Conservation (phyloP, 352 stramenopile genomes). For the Phytophthora pseudosyringae region DNA sequence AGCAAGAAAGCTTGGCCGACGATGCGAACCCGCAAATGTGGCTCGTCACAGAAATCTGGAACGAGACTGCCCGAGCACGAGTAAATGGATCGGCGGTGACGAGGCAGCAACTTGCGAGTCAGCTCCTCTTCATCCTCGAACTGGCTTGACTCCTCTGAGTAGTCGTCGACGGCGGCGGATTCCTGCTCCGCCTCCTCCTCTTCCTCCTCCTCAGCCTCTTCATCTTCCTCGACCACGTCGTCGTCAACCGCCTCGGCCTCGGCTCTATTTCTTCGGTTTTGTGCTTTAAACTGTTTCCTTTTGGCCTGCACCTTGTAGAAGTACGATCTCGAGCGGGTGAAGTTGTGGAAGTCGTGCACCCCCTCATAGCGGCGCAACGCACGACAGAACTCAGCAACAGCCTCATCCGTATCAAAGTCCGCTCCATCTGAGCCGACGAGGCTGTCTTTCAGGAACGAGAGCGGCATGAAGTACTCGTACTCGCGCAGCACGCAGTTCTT, state of each 20-base stretch:
- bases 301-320: conserved; percentile 81
- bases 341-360: conserved; percentile 93
- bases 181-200: conserved; percentile 27
- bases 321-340: conserved; percentile 80
- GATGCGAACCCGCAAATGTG: conserved; percentile 80
- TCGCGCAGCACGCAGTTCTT: conserved; percentile 88
- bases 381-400: conserved; percentile 52
- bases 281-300: conserved; percentile 29
- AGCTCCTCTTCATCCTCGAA: conserved; percentile 47
- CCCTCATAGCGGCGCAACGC: conserved; percentile 78
- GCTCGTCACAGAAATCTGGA: conserved; percentile 60
- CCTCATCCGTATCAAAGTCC: conserved; percentile 47
- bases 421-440: conserved; percentile 28
- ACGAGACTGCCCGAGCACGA: conserved; percentile 73
- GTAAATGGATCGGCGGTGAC: conserved; percentile 82
- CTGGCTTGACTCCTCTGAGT: conserved; percentile 37
- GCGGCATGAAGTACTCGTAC: conserved; percentile 93
- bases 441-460: conserved; percentile 72
- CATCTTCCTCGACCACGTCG: conserved; percentile 7
- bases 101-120: conserved; percentile 61
- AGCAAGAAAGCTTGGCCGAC: conserved; percentile 86
- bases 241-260: conserved; percentile 22
- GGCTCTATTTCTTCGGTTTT: conserved; percentile 17
- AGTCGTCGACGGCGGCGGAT: conserved; percentile 25
- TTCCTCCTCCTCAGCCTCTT: conserved; percentile 16